These are phyloP conservation scores for Umbelopsis ramanniana DNA, from an alignment of 192 early-diverging fungal species.

Conservation along the genomic window DNA sequence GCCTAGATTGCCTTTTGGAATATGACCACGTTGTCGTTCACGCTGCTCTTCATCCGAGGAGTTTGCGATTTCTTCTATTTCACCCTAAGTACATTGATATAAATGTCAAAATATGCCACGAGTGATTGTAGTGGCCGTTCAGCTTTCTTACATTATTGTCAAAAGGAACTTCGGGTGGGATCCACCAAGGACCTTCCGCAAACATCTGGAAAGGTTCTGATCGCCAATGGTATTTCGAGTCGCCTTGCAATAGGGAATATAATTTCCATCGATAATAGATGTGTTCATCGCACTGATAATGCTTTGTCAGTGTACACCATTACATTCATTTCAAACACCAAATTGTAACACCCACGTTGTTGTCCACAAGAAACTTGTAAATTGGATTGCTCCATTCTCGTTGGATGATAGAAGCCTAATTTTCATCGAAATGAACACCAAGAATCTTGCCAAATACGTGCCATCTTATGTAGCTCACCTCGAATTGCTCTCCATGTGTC, in stretches of 20 bases:
- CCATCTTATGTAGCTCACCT: conserved; percentile 41
- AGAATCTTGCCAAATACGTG: not conserved
- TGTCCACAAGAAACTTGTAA: conserved; percentile 77
- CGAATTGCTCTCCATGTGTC: conserved; percentile 71
- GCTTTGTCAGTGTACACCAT: not conserved
- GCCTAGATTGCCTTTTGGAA: conserved; percentile 52
- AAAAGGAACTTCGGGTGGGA: conserved; percentile 78
- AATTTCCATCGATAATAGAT: conserved; percentile 93
- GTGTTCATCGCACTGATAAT: conserved; percentile 68
- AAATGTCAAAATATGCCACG: not conserved
- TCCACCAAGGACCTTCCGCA: conserved; percentile 80
- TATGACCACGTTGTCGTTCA: conserved; percentile 48
- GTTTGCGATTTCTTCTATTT: conserved; percentile 34
- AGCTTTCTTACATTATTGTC: conserved; percentile 59
- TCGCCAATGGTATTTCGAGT: conserved; percentile 73
- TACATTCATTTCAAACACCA: not conserved
- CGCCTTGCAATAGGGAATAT: conserved; percentile 86
- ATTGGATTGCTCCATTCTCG: conserved; percentile 64
- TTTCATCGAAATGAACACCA: not conserved
- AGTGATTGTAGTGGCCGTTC: not conserved
- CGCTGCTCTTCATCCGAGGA: conserved; percentile 58
- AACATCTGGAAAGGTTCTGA: conserved; percentile 87
- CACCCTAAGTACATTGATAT: conserved; percentile 20
- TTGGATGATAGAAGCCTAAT: conserved; percentile 62
- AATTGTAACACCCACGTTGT: conserved; percentile 53